Conservation (phyloP, 495 filamentous ascomycete genomes). For the Aspergillus egyptiacus region DNA sequence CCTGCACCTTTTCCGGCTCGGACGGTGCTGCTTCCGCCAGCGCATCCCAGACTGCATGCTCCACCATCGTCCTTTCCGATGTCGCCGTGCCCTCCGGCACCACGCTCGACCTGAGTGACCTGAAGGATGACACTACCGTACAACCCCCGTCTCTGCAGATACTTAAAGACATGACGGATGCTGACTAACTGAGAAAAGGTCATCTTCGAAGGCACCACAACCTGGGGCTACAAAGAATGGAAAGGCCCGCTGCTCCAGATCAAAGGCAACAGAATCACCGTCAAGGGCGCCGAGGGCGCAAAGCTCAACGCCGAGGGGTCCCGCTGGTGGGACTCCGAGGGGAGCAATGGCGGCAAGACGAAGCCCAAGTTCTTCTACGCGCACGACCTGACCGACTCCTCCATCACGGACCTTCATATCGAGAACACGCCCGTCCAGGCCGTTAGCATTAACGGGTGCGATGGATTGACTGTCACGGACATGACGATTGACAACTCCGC, state of each 20-base stretch:
- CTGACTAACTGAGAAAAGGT: constrained; percentile 25
- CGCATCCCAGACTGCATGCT: constrained; percentile 37
- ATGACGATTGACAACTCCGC: constrained; percentile 58
- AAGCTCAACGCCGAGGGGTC: constrained; percentile 40
- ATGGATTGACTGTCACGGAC: constrained; percentile 43
- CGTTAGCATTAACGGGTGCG: constrained; percentile 48
- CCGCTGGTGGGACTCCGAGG: constrained; percentile 43
- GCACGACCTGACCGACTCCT: constrained; percentile 33
- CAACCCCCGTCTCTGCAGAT: constrained; percentile 28
- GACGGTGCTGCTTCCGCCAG: constrained; percentile 7
- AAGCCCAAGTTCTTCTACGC: constrained; percentile 50
- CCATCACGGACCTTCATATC: constrained; percentile 41
- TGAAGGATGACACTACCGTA: constrained; percentile 41
- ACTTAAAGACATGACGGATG: background rate
- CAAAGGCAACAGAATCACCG: constrained; percentile 42
- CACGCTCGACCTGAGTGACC: constrained; percentile 45
- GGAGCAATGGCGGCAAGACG: constrained; percentile 43
- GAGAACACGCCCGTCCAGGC: constrained; percentile 59
- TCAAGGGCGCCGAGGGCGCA: constrained; percentile 38
- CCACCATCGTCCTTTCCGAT: constrained; percentile 42
- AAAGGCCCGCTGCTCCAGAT: constrained; percentile 43
- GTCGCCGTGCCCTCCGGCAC: constrained; percentile 48
- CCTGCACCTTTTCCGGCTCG: constrained; percentile 3
- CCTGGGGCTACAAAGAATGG: constrained; percentile 53
- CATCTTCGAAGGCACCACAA: constrained; percentile 46